Evolutionary conservation across 2,329 filamentous ascomycete genomes (phyloP).

Genomic region (Cadophora gregata): DNA sequence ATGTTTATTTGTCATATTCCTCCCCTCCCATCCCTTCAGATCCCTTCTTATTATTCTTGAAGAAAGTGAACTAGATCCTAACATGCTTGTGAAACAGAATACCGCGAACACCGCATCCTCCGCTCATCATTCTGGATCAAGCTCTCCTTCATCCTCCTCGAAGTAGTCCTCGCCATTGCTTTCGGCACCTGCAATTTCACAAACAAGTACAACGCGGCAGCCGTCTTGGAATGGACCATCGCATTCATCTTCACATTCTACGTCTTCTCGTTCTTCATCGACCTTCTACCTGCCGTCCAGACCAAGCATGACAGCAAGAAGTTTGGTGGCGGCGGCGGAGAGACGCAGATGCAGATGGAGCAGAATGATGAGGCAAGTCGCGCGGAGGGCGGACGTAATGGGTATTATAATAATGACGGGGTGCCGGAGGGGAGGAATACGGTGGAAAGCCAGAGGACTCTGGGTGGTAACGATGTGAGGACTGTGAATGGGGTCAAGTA

Average conservation of each 20-base stretch:
- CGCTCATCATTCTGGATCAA: constrained; percentile 87
- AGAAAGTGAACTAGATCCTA: not conserved
- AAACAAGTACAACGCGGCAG: constrained; percentile 66
- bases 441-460: constrained; percentile 31
- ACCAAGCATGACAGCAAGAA: constrained; percentile 29
- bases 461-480: constrained; percentile 29
- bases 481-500: constrained; percentile 29
- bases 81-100: constrained; percentile 52
- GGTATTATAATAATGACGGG: constrained; percentile 2
- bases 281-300: constrained; percentile 74
- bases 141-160: constrained; percentile 80
- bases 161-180: constrained; percentile 73
- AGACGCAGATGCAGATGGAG: constrained; percentile 41
- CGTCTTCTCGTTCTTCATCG: constrained; percentile 83
- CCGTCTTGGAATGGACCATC: constrained; percentile 80
- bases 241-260: constrained; percentile 89
- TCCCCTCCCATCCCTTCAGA: not conserved
- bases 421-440: constrained; percentile 22
- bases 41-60: not conserved
- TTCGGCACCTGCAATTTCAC: constrained; percentile 67
- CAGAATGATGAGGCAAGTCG: constrained; percentile 33
- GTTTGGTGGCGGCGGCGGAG: constrained; percentile 26
- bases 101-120: constrained; percentile 76
- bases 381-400: not conserved
- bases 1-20: constrained; percentile 40